Evolutionary conservation across 2,329 filamentous ascomycete genomes (phyloP).

Genomic region (Fusarium sp.): DNA sequence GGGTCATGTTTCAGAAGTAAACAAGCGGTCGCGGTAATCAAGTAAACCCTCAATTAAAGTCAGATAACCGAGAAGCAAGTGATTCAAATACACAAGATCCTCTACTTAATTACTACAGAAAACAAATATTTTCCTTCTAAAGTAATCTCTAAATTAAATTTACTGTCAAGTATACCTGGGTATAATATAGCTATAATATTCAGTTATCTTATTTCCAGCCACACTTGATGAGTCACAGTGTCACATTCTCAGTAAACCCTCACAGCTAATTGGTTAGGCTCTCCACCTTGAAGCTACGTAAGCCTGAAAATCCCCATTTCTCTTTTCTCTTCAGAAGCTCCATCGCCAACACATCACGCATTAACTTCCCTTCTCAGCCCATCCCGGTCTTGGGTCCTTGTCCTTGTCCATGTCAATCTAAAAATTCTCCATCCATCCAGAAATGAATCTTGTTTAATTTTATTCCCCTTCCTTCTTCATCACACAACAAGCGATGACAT

Average conservation of each 20-base stretch:
- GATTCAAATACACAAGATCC: background rate
- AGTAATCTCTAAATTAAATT: fast-evolving
- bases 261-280: background rate
- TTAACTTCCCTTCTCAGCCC: constrained; percentile 4
- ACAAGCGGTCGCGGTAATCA: constrained; percentile 4
- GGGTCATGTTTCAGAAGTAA: constrained; percentile 1
- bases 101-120: fast-evolving
- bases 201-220: background rate
- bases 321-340: background rate
- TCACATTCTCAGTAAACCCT: background rate
- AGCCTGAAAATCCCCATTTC: constrained; percentile 7
- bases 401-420: background rate
- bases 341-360: constrained; percentile 7
- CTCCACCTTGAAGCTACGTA: constrained; percentile 4
- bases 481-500: background rate
- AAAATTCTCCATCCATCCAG: background rate
- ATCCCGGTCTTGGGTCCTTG: background rate
- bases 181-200: background rate
- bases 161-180: background rate
- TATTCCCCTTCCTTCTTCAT: background rate
- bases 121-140: fast-evolving
- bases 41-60: background rate
- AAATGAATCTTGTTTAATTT: background rate
- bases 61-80: background rate
- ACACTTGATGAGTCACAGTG: background rate